Evolutionary conservation across 2,329 filamentous ascomycete species (phyloP).

Genomic region (Fusarium virguliforme): DNA sequence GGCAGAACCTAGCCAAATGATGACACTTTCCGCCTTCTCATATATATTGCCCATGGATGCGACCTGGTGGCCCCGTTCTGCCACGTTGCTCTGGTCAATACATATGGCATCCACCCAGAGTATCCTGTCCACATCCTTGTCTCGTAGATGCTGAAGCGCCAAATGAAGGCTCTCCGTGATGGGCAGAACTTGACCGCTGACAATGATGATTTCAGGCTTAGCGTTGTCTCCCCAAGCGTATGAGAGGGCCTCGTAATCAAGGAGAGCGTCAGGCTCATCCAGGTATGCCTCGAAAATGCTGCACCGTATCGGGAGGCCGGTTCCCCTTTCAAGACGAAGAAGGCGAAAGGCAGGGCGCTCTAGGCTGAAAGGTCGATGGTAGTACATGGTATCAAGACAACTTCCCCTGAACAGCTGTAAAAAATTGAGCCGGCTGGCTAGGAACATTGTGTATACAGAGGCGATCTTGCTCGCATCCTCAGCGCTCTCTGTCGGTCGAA

Average conservation of each 20-base stretch:
- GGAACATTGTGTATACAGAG: not conserved
- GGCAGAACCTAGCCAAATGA: not conserved
- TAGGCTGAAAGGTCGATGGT: not conserved
- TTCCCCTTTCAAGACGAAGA: rapidly evolving
- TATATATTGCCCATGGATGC: constrained; percentile 17
- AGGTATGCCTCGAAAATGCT: not conserved
- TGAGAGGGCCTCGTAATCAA: constrained; percentile 23
- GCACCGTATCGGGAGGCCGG: not conserved
- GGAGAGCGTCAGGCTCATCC: not conserved
- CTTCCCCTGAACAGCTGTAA: rapidly evolving
- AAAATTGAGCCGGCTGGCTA: not conserved
- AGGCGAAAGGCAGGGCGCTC: constrained; percentile 13
- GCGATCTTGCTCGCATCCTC: not conserved
- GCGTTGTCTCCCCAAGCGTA: constrained; percentile 1
- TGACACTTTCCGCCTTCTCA: not conserved
- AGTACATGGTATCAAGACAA: rapidly evolving
- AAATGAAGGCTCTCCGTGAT: not conserved
- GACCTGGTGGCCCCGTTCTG: constrained; percentile 29
- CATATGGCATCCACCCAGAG: constrained; percentile 16
- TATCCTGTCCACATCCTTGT: not conserved
- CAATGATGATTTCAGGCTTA: rapidly evolving
- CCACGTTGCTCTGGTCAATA: constrained; percentile 9
- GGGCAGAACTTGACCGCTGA: rapidly evolving
- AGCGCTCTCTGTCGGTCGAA: rapidly evolving
- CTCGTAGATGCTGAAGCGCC: not conserved